Percentiles rank a stretch among this genome's conserved stretches.
Conservation (phyloP, 2,329 filamentous ascomycete species). For the Fusarium sp. region DNA sequence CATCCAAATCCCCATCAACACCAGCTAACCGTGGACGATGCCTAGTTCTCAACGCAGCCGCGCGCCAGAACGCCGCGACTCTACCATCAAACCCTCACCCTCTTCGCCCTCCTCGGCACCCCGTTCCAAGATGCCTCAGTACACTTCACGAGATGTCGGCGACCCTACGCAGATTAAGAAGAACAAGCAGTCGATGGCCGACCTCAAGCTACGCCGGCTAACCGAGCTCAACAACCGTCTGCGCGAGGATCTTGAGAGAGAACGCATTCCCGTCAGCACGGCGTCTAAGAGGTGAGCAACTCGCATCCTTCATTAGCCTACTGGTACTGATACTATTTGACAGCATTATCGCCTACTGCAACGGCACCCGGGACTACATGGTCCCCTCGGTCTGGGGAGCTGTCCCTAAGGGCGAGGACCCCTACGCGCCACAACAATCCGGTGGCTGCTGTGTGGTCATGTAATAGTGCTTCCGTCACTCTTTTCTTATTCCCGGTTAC, state of each 20-base stretch:
- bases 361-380: constrained; percentile 98
- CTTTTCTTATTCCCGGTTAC: constrained; percentile 41
- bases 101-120: constrained; percentile 29
- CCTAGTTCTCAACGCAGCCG: constrained; percentile 31
- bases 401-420: constrained; percentile 94
- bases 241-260: constrained; percentile 93
- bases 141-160: constrained; percentile 71
- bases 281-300: constrained; percentile 79
- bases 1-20: constrained; percentile 1
- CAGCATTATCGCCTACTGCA: constrained; percentile 98
- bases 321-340: constrained; percentile 31
- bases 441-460: constrained; percentile 95
- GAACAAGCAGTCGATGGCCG: constrained; percentile 99
- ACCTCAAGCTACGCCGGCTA: constrained; percentile 93
- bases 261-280: constrained; percentile 94
- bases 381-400: constrained; percentile 95
- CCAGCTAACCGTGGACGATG: constrained; percentile 30
- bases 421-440: constrained; percentile 95
- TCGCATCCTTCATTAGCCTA: background rate
- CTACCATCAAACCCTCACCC: constrained; percentile 16
- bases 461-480: constrained; percentile 58
- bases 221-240: constrained; percentile 97
- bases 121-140: constrained; percentile 65
- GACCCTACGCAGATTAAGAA: constrained; percentile 77
- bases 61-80: constrained; percentile 29